Conservation (phyloP, 1,284 basidiomycete species). For the Xerocomus minutiporus region DNA sequence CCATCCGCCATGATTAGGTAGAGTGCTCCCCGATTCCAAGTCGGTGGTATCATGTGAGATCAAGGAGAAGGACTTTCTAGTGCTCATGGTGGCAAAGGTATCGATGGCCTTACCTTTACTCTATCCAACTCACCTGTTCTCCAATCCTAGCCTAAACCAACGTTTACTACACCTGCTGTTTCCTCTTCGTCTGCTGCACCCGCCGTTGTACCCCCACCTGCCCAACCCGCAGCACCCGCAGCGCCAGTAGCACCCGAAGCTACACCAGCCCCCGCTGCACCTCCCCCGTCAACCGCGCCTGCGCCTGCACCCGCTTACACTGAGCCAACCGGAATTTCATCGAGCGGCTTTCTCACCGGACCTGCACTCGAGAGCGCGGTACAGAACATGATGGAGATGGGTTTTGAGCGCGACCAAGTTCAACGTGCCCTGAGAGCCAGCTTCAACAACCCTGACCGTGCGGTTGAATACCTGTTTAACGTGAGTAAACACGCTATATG, state of each 20-base stretch:
- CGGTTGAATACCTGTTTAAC: constrained; percentile 95
- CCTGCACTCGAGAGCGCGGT: constrained; percentile 71
- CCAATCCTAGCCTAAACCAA: constrained; percentile 52
- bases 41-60: constrained; percentile 86
- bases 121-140: constrained; percentile 5
- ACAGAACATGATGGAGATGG: constrained; percentile 89
- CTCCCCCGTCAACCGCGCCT: constrained; percentile 16
- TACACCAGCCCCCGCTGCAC: constrained; percentile 5
- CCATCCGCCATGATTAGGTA: constrained; percentile 52
- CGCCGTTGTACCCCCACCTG: constrained; percentile 31
- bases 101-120: constrained; percentile 5
- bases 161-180: constrained; percentile 32
- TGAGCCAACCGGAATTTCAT: constrained; percentile 29
- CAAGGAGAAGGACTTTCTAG: constrained; percentile 99
- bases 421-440: constrained; percentile 86
- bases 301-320: constrained; percentile 34
- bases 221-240: constrained; percentile 25
- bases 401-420: constrained; percentile 86
- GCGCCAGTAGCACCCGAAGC: constrained; percentile 16
- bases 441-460: constrained; percentile 97
- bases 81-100: constrained; percentile 97
- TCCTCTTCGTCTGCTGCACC: constrained; percentile 28
- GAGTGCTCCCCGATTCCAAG: constrained; percentile 88
- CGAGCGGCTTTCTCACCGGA: constrained; percentile 70
- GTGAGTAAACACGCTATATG: constrained; percentile 46